Percentiles rank a stretch among this genome's conserved stretches.
Conservation (phyloP, 129 eudicot genomes). For the Heracleum sosnowskyi region DNA sequence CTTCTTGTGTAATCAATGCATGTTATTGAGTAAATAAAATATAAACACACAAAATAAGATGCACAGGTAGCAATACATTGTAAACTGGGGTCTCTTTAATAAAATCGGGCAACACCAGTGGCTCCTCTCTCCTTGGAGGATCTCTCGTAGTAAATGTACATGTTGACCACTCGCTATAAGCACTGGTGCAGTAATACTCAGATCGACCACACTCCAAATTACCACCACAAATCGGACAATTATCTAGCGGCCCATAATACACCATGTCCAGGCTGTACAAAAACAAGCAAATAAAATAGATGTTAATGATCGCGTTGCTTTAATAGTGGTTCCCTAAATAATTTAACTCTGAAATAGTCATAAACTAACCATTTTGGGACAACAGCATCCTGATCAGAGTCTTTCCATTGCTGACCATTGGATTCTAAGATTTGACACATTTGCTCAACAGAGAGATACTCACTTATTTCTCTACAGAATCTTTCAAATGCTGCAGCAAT, state of each 20-base stretch:
- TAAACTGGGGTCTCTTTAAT: conserved; percentile 34
- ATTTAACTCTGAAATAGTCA: neutral
- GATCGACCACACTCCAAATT: conserved; percentile 26
- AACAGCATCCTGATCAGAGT: conserved; percentile 44
- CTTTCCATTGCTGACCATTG: conserved; percentile 36
- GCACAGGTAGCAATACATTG: conserved; percentile 40
- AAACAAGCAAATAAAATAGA: too few species aligned
- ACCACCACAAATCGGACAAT: conserved; percentile 63
- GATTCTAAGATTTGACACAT: conserved; percentile 66
- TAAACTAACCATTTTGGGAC: conserved; percentile 56
- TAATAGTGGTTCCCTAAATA: neutral
- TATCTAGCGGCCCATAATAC: conserved; percentile 52
- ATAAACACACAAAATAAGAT: neutral
- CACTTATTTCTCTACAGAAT: conserved; percentile 48
- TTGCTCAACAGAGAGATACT: conserved; percentile 60
- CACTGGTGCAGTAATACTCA: conserved; percentile 40
- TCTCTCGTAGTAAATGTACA: conserved; percentile 52
- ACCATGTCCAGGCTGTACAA: conserved; percentile 73
- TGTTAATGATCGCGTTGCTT: too few species aligned
- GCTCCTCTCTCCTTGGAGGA: conserved; percentile 46
- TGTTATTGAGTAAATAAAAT: too few species aligned
- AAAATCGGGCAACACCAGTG: conserved; percentile 46
- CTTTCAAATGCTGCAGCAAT: conserved; percentile 38
- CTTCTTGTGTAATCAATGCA: too few species aligned
- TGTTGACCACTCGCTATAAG: conserved; percentile 66